These are phyloP conservation scores for Penicillium coffeae DNA, from an alignment of 495 filamentous ascomycete species.

Conservation along the genomic window DNA sequence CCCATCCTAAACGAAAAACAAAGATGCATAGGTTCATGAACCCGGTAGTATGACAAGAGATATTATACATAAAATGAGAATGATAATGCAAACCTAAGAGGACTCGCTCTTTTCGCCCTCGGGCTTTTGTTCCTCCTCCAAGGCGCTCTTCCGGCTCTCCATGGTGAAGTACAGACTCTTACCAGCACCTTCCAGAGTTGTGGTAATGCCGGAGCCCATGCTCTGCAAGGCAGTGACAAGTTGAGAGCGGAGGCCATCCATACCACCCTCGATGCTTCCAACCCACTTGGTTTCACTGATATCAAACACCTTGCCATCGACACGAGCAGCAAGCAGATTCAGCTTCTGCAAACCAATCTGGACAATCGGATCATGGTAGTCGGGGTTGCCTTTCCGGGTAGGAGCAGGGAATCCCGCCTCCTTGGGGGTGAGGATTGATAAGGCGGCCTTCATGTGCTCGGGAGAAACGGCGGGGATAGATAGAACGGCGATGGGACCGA, in stretches of 20 bases:
- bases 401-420: conserved; percentile 71
- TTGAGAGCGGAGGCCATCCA: conserved; percentile 78
- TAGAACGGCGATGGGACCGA: conserved; percentile 73
- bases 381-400: conserved; percentile 66
- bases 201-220: conserved; percentile 69
- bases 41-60: conserved; percentile 17
- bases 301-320: conserved; percentile 82
- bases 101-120: conserved; percentile 37
- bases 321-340: conserved; percentile 76
- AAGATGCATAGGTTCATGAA: conserved; percentile 14
- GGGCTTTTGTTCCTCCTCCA: conserved; percentile 67
- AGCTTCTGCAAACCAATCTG: conserved; percentile 83
- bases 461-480: conserved; percentile 82
- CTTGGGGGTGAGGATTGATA: conserved; percentile 71
- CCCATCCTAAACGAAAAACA: conserved; percentile 12
- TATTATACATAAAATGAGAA: conserved; percentile 40
- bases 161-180: conserved; percentile 80
- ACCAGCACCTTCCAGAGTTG: conserved; percentile 66
- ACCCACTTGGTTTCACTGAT: conserved; percentile 75
- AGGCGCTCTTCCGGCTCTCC: conserved; percentile 68
- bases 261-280: conserved; percentile 73
- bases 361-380: conserved; percentile 70
- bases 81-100: conserved; percentile 18
- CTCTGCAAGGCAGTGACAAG: conserved; percentile 73
- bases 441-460: conserved; percentile 69